Evolutionary conservation across 1,284 basidiomycete genomes (phyloP).

Genomic region (Ganoderma lucidum): DNA sequence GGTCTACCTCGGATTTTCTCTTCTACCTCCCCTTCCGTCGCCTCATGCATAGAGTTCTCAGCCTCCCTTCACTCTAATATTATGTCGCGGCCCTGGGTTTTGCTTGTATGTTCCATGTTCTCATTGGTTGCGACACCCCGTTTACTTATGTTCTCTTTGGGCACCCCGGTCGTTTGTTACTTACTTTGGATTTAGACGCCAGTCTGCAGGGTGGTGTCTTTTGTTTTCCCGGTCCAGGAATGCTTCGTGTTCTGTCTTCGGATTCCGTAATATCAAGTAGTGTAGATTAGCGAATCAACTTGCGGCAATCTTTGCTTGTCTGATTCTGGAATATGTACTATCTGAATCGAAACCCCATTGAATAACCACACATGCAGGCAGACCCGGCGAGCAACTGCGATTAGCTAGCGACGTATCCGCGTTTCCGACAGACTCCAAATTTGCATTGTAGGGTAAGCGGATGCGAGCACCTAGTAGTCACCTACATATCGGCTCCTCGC

Average conservation of each 20-base stretch:
- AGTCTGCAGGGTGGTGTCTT: not conserved
- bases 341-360: too few relatives aligned
- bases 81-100: constrained; percentile 8
- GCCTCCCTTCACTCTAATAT: not conserved
- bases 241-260: not conserved
- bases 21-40: not conserved
- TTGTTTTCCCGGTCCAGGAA: not conserved
- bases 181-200: not conserved
- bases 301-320: not conserved
- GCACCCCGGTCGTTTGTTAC: not conserved
- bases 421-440: too few relatives aligned
- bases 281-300: not conserved
- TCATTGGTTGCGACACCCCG: constrained; percentile 6
- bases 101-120: not conserved
- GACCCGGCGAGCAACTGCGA: too few relatives aligned
- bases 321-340: not conserved
- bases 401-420: too few relatives aligned
- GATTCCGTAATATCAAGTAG: not conserved
- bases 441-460: too few relatives aligned
- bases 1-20: not conserved
- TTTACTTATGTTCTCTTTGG: not conserved
- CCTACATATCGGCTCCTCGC: too few relatives aligned
- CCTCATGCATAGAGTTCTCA: constrained; percentile 1
- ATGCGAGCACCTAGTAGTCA: too few relatives aligned
- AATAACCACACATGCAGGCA: too few relatives aligned